These are phyloP conservation scores for Naematelia encephala DNA, from an alignment of 768 basidiomycete genomes.

Conservation along the genomic window DNA sequence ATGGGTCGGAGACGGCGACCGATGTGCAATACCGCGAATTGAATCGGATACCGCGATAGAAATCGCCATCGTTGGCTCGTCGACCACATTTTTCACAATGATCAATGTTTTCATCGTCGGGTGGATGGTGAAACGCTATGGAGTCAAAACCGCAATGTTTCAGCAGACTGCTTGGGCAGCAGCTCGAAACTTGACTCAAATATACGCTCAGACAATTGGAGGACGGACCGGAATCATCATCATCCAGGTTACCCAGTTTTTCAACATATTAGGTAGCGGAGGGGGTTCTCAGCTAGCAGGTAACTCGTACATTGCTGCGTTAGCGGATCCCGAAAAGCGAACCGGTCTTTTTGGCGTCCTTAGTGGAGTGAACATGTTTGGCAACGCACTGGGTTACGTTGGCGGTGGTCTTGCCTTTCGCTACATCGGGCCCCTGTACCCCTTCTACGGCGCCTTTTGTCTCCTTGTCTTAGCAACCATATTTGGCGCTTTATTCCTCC, in stretches of 20 bases:
- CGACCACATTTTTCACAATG: no score
- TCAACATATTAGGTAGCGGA: slow-evolving; percentile 46
- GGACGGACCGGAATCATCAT: slow-evolving; percentile 25
- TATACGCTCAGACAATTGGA: slow-evolving; percentile 30
- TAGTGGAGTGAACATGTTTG: slow-evolving; percentile 37
- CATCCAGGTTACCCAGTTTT: slow-evolving; percentile 40
- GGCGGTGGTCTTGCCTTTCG: slow-evolving; percentile 13
- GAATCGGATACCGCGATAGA: slow-evolving; percentile 32
- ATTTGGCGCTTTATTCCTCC: slow-evolving; percentile 38
- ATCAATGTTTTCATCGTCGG: slow-evolving; percentile 46
- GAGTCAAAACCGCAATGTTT: slow-evolving; percentile 38
- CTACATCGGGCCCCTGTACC: no score
- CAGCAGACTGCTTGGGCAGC: slow-evolving; percentile 41
- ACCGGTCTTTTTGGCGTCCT: slow-evolving; percentile 45
- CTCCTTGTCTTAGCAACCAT: slow-evolving; percentile 36
- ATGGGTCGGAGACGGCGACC: slow-evolving; percentile 19
- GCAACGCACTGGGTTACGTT: slow-evolving; percentile 30
- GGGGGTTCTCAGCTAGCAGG: slow-evolving; percentile 46
- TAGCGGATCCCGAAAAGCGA: slow-evolving; percentile 36
- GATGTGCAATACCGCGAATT: slow-evolving; percentile 31
- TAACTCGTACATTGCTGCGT: slow-evolving; percentile 34
- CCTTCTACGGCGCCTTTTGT: slow-evolving; percentile 24
- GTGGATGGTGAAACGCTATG: slow-evolving; percentile 33
- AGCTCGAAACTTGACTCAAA: slow-evolving; percentile 41
- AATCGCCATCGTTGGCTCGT: slow-evolving; percentile 34